Evolutionary conservation across 176 grass and related monocot genomes (phyloP).

Genomic region (Oryza meridionalis): DNA sequence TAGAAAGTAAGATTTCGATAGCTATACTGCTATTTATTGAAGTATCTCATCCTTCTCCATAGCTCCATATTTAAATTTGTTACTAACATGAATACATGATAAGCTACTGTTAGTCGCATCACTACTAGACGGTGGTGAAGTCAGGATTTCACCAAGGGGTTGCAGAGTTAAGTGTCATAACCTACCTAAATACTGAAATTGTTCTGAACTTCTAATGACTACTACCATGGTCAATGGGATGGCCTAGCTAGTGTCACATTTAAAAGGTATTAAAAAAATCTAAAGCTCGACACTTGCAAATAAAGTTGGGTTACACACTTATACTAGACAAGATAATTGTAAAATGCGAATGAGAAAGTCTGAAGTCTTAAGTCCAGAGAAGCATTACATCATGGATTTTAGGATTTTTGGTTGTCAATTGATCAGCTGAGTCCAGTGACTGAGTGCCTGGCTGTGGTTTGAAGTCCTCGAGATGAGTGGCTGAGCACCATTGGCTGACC

Average conservation of each 20-base stretch:
- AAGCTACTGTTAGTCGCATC: background rate
- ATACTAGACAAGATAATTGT: background rate
- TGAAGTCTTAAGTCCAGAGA: background rate
- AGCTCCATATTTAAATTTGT: background rate
- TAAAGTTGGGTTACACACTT: background rate
- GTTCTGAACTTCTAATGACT: too few species aligned
- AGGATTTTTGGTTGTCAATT: background rate
- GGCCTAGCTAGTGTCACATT: too few species aligned
- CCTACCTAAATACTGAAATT: too few species aligned
- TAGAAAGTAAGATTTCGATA: conserved; percentile 23
- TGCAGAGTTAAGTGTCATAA: too few species aligned
- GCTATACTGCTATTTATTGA: too few species aligned
- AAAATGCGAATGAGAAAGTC: background rate
- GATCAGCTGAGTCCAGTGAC: background rate
- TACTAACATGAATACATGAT: background rate
- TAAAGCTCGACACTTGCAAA: background rate
- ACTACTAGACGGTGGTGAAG: background rate
- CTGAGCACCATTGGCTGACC: background rate
- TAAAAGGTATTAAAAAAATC: background rate
- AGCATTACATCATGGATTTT: background rate
- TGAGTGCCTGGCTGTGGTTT: background rate
- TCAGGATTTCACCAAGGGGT: too few species aligned
- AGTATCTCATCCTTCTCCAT: background rate
- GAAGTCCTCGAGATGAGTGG: background rate
- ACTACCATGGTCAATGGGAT: too few species aligned